Evolutionary conservation across 768 basidiomycete genomes (phyloP).

Genomic region (Russula emetica): DNA sequence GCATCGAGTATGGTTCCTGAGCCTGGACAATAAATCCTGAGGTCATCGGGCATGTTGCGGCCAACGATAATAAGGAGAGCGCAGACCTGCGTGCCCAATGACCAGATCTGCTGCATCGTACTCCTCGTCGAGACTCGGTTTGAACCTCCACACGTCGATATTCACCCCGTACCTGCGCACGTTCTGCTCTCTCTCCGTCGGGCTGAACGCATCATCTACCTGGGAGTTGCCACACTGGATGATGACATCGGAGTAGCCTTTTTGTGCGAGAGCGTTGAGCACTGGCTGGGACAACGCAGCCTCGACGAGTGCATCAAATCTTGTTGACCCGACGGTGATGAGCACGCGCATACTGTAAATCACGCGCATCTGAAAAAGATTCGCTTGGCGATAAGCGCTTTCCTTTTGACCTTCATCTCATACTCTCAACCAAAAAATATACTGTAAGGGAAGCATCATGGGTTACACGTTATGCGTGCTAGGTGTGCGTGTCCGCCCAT

Average conservation of each 20-base stretch:
- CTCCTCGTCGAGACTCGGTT: conserved; percentile 61
- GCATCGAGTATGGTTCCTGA: conserved; percentile 93
- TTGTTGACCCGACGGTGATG: conserved; percentile 87
- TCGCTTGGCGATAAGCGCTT: too few species aligned
- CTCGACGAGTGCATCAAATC: conserved; percentile 72
- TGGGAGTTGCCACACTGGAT: conserved; percentile 77
- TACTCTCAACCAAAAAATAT: neutral
- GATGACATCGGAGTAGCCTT: conserved; percentile 57
- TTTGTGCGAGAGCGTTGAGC: conserved; percentile 47
- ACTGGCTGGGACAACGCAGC: conserved; percentile 54
- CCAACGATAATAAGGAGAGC: neutral
- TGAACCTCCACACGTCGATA: conserved; percentile 71
- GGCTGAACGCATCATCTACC: conserved; percentile 36
- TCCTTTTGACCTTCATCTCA: conserved; percentile 6
- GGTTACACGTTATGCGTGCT: conserved; percentile 90
- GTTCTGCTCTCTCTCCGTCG: conserved; percentile 24
- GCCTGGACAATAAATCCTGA: conserved; percentile 44
- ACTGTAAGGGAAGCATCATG: conserved; percentile 44
- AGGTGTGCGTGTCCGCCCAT: conserved; percentile 41
- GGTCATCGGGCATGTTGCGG: neutral
- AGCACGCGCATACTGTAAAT: conserved; percentile 43
- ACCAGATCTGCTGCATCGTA: conserved; percentile 69
- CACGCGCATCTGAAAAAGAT: neutral
- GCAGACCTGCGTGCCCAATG: conserved; percentile 89
- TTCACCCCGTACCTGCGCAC: conserved; percentile 41